Evolutionary conservation across 2,329 filamentous ascomycete species (phyloP), one percentile per base, ranked within the genome.

Genomic region (Elsinoe perseae): DNA sequence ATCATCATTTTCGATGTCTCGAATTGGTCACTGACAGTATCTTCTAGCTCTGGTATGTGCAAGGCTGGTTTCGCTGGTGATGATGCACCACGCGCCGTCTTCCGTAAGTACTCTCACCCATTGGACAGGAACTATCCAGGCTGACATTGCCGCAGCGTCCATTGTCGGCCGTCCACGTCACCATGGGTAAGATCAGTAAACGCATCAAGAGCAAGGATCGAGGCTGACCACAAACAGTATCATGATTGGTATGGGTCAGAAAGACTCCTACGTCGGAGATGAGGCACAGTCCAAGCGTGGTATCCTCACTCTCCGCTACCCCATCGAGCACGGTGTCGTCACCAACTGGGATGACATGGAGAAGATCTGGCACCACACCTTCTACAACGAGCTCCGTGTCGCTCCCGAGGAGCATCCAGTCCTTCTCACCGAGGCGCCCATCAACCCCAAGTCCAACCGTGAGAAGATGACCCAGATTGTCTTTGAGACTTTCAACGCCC

Each of bases 281-380:
- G 93, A 98, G 84, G 93, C 93, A 80, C 93, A 98, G 83, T 98
- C 93, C 75, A 98, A 98, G 91, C 92, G 93, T 93, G 93, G 93
- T 95, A 97, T 98, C 80, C 85, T 98, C 70, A 97, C 92, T 64
- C 85, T 98, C 75, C 87, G 93, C 82, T 98, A 98, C 81, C 93
- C 93, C 74, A 98, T 98, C 76, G 93, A 98, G 85, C 93, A 98
- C 86, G 93, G 93, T 93, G 93, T 98, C 71, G 93, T 98, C 75
- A 98, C 93, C 81, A 97, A 97, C 89, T 98, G 93, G 93, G 93
- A 98, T 77, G 93, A 97, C 78, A 97, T 97, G 93, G 93, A 97
- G 84, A 97, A 97, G 87, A 97, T 98, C 71, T 98, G 93, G 93
- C 93, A 98, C 79, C 93, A 98, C 89, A 97, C 93, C 74, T 98